A percentile compares a stretch with the other conserved stretches of the same genome.
Evolutionary conservation across 1,284 basidiomycete genomes (phyloP).

Genomic region (Pseudozyma tsukubaensis): DNA sequence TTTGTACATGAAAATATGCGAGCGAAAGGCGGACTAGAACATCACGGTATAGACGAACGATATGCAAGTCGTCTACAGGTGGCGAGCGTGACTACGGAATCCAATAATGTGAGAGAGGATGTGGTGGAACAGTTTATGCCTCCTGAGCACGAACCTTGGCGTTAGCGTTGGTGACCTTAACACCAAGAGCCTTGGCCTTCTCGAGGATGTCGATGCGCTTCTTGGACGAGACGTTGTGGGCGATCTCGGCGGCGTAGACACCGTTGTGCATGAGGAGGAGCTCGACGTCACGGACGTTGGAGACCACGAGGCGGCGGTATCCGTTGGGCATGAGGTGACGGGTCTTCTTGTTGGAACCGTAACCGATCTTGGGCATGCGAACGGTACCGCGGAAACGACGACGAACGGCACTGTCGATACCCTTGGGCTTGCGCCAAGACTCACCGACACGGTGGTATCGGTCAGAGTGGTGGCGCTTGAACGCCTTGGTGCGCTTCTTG

Average conservation of each 20-base stretch:
- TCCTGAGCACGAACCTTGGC: conserved; percentile 98
- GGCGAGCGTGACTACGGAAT: conserved; percentile 22
- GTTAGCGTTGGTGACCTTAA: conserved; percentile 88
- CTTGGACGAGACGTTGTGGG: conserved; percentile 95
- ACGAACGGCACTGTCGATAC: conserved; percentile 67
- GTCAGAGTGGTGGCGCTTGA: conserved; percentile 68
- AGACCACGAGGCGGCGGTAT: conserved; percentile 67
- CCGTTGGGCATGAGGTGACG: conserved; percentile 69
- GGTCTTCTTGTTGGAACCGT: conserved; percentile 69
- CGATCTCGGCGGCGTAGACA: conserved; percentile 94
- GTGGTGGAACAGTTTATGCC: conserved; percentile 68
- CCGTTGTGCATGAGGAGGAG: conserved; percentile 81
- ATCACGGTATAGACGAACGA: conserved; percentile 22
- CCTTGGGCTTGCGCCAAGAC: conserved; percentile 67
- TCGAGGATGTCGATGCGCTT: conserved; percentile 94
- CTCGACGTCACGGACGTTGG: conserved; percentile 66
- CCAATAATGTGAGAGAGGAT: conserved; percentile 6
- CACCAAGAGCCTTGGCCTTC: conserved; percentile 73
- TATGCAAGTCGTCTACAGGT: conserved; percentile 7
- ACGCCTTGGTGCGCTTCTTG: conserved; percentile 68
- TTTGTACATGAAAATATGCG: conserved; percentile 41
- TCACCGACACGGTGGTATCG: conserved; percentile 67
- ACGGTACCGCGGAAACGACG: conserved; percentile 66
- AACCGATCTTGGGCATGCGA: conserved; percentile 68
- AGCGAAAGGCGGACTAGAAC: conserved; percentile 24